phyloP scores from a whole-genome alignment of 371 early-diverging fungal species.

The Mortierella sp. region DNA sequence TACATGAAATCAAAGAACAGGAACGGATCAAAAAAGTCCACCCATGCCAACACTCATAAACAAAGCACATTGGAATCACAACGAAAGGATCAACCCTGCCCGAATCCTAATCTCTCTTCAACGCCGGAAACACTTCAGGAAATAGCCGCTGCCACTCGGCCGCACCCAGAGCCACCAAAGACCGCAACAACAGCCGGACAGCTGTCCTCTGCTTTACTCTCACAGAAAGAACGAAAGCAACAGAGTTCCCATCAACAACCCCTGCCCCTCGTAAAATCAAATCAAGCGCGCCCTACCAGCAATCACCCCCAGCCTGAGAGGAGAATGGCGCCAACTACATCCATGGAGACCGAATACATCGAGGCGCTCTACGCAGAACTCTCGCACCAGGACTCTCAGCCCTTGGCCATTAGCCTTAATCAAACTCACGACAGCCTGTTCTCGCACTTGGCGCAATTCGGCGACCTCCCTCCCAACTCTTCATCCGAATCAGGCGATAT shows the following conservation, averaged over 20 bases:
- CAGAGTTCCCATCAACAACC: not conserved
- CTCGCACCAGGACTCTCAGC: not conserved
- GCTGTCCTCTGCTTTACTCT: not conserved
- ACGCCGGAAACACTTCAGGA: not conserved
- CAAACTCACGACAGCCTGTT: not conserved
- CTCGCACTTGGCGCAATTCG: not conserved
- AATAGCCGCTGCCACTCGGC: not conserved
- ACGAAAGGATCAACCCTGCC: not conserved
- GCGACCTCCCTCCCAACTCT: slow-evolving; percentile 9
- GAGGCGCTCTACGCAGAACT: slow-evolving; percentile 40
- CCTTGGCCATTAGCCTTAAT: not conserved
- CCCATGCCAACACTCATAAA: slow-evolving; percentile 17
- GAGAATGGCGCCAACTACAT: slow-evolving; percentile 26
- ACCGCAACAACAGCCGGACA: not conserved
- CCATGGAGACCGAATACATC: slow-evolving; percentile 56
- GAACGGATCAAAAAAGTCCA: slow-evolving; percentile 31
- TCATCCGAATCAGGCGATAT: slow-evolving; percentile 40
- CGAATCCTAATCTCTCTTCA: not conserved
- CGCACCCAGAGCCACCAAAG: not conserved
- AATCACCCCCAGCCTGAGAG: not conserved
- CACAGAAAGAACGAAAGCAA: not conserved
- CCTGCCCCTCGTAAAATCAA: not conserved
- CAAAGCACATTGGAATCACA: not conserved
- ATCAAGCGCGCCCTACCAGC: not conserved
- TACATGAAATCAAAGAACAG: slow-evolving; percentile 46